Percentiles rank a stretch among this genome's conserved stretches.
phyloP scores from a whole-genome alignment of 2,329 filamentous ascomycete species.

The Cercospora sp. region DNA sequence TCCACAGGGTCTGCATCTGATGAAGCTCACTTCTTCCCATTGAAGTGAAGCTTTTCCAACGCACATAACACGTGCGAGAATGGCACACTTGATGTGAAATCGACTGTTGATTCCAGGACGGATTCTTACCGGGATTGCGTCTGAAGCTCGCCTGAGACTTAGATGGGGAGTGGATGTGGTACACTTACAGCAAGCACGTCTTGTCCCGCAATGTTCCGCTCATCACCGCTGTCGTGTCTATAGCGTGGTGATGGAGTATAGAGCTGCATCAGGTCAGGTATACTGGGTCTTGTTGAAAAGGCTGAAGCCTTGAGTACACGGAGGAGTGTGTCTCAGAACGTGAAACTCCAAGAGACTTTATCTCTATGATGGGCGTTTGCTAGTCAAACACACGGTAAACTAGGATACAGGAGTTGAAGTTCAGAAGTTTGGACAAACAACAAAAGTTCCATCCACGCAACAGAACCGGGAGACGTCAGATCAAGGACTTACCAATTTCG shows the following conservation, averaged over 20 bases:
- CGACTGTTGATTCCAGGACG: background rate
- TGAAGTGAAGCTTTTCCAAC: background rate
- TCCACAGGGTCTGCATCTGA: background rate
- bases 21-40: background rate
- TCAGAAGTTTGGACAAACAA: background rate
- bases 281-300: background rate
- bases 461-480: background rate
- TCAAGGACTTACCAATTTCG: background rate
- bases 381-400: background rate
- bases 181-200: background rate
- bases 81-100: background rate
- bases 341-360: background rate
- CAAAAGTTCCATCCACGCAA: background rate
- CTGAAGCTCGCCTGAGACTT: background rate
- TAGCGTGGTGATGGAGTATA: background rate
- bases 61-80: background rate
- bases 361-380: background rate
- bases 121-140: background rate
- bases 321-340: background rate
- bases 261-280: background rate
- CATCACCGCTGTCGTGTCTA: background rate
- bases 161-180: background rate
- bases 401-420: background rate
- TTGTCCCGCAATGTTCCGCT: background rate
- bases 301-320: background rate